phyloP scores from a whole-genome alignment of 177 flowering plant species.

The Vitis hybrid region DNA sequence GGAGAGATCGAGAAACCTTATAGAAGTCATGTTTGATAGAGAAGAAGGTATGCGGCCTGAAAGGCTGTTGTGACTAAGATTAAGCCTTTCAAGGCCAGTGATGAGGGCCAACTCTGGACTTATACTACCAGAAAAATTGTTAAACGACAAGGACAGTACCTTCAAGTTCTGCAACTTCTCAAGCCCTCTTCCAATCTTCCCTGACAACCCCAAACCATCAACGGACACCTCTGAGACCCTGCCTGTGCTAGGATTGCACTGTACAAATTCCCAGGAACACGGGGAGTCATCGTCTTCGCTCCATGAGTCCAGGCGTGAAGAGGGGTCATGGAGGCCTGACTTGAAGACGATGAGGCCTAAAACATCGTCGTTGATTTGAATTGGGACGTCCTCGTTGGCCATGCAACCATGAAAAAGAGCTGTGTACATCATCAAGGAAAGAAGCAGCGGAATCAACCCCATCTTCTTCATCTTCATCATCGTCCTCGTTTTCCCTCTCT shows the following conservation, averaged over 20 bases:
- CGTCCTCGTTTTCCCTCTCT: too few relatives aligned
- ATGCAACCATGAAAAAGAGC: slow-evolving; percentile 16
- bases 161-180: slow-evolving; percentile 55
- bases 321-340: slow-evolving; percentile 62
- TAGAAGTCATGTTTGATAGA: slow-evolving; percentile 23
- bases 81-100: slow-evolving; percentile 40
- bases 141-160: slow-evolving; percentile 61
- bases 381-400: slow-evolving; percentile 13
- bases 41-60: slow-evolving; percentile 54
- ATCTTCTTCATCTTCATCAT: neutral
- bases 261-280: slow-evolving; percentile 70
- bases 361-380: slow-evolving; percentile 75
- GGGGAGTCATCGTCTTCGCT: slow-evolving; percentile 76
- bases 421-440: slow-evolving; percentile 11
- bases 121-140: slow-evolving; percentile 63
- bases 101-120: slow-evolving; percentile 37
- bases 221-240: slow-evolving; percentile 57
- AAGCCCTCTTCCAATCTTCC: slow-evolving; percentile 73
- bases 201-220: slow-evolving; percentile 64
- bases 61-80: slow-evolving; percentile 63
- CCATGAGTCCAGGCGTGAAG: slow-evolving; percentile 61
- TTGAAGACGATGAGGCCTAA: slow-evolving; percentile 94
- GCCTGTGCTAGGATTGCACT: slow-evolving; percentile 53
- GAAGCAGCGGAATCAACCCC: slow-evolving; percentile 11
- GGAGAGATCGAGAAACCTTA: slow-evolving; percentile 65